Conservation (phyloP, 495 filamentous ascomycete species). For the Articulospora tetracladia region DNA sequence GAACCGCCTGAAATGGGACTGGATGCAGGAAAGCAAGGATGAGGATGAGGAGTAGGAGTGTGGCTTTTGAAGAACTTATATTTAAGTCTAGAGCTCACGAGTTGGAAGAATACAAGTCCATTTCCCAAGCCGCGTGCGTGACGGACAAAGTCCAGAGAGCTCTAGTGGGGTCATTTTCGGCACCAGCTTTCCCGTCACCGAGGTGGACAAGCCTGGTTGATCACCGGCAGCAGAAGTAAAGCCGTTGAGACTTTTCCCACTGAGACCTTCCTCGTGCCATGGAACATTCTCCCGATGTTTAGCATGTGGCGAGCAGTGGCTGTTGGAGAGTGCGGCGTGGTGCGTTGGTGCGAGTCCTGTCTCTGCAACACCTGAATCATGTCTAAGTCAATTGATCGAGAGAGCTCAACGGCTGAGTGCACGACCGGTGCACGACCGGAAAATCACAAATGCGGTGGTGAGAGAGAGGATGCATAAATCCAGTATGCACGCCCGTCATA, state of each 20-base stretch:
- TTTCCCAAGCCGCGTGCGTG: neutral
- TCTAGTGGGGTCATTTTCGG: conserved; percentile 22
- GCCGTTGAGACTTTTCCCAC: neutral
- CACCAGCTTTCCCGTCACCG: conserved; percentile 5
- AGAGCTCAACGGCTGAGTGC: neutral
- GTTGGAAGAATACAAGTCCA: neutral
- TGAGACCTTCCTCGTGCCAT: neutral
- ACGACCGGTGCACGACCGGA: neutral
- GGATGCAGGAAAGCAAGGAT: neutral
- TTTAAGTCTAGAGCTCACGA: neutral
- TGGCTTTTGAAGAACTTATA: conserved; percentile 2
- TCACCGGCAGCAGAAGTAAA: neutral
- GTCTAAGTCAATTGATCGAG: neutral
- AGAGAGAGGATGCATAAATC: neutral
- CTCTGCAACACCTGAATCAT: neutral
- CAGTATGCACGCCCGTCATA: neutral
- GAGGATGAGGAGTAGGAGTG: neutral
- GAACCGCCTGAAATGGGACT: neutral
- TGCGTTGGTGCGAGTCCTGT: no score
- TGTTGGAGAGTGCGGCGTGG: neutral
- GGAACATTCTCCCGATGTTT: neutral
- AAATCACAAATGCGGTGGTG: neutral
- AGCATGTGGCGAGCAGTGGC: neutral
- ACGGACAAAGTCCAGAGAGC: neutral
- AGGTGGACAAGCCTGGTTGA: neutral